Evolutionary conservation across 148 eudicot genomes (phyloP).

Genomic region (Amaranthus cruentus): DNA sequence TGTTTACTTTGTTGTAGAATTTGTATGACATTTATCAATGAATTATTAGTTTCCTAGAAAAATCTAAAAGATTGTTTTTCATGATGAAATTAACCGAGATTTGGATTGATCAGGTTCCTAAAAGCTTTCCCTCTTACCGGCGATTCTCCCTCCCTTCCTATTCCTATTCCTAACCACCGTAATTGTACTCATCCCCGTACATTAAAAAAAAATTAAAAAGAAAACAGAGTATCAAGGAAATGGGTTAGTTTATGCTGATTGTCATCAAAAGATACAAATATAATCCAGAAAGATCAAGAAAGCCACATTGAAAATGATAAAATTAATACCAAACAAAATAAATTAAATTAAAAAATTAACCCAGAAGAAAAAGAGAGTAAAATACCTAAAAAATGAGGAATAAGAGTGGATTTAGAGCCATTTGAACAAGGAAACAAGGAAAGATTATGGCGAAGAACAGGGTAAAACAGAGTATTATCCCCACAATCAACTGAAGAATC

Average conservation of each 20-base stretch:
- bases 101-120: too few species aligned
- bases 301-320: not conserved
- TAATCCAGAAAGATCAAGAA: not conserved
- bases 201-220: too few species aligned
- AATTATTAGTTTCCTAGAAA: too few species aligned
- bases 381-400: slow-evolving; percentile 56
- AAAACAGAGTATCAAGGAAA: not conserved
- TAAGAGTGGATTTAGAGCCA: slow-evolving; percentile 40
- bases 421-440: slow-evolving; percentile 45
- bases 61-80: too few species aligned
- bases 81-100: too few species aligned
- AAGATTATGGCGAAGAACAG: slow-evolving; percentile 32
- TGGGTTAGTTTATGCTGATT: not conserved
- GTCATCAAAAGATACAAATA: not conserved
- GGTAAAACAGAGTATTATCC: slow-evolving; percentile 50
- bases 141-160: too few species aligned
- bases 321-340: slow-evolving; percentile 2
- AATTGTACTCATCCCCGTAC: too few species aligned
- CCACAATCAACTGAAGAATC: slow-evolving; percentile 76
- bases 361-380: slow-evolving; percentile 14
- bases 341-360: not conserved
- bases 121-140: too few species aligned
- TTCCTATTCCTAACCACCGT: too few species aligned
- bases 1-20: too few species aligned
- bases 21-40: too few species aligned